phyloP scores from a whole-genome alignment of 345 rosid genomes.

The Lepidium aucheri region DNA sequence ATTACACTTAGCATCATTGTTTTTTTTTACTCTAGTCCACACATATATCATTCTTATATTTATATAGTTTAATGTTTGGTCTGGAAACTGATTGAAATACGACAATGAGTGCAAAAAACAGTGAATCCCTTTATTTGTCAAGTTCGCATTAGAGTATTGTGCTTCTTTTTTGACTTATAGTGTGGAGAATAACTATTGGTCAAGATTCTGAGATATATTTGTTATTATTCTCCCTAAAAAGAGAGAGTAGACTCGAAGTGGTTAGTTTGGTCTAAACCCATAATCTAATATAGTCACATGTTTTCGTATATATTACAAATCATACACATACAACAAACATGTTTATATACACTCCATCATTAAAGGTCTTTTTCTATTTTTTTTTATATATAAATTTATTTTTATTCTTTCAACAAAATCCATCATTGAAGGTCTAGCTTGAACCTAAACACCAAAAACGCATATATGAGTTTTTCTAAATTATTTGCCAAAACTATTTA shows the following conservation, averaged over 20 bases:
- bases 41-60: neutral
- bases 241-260: slow-evolving; percentile 12
- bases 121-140: neutral
- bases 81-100: neutral
- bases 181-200: slow-evolving; percentile 7
- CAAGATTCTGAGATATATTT: slow-evolving; percentile 4
- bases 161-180: neutral
- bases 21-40: neutral
- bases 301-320: neutral
- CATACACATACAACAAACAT: neutral
- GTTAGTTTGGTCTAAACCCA: neutral
- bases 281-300: slow-evolving; percentile 13
- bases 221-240: slow-evolving; percentile 5
- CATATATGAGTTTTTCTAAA: neutral
- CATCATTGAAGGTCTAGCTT: neutral
- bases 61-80: neutral
- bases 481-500: neutral
- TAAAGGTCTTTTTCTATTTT: neutral
- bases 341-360: neutral
- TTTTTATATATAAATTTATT: too few species aligned
- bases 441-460: neutral
- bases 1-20: neutral
- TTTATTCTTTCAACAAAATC: too few species aligned
- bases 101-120: slow-evolving; percentile 11
- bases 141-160: slow-evolving; percentile 6